Percentiles rank a stretch among this genome's conserved stretches.
Conservation (phyloP, 179 eudicot species). For the Actinidia chinensis region DNA sequence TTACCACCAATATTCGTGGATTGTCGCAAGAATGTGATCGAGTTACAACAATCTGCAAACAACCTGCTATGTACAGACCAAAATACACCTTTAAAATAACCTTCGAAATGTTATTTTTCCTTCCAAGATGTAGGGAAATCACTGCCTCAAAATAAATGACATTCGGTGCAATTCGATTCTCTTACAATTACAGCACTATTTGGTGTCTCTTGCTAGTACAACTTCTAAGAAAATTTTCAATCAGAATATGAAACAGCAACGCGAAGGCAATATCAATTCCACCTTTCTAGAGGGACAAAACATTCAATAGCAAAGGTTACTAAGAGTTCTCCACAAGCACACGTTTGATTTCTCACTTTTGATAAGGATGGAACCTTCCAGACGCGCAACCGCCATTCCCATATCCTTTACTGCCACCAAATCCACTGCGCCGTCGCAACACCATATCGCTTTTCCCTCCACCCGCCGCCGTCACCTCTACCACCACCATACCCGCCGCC, state of each 20-base stretch:
- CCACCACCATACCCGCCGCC: constrained; percentile 30
- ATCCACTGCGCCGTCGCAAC: constrained; percentile 22
- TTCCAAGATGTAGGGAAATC: too few species aligned
- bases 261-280: not conserved
- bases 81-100: too few species aligned
- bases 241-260: constrained; percentile 8
- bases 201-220: not conserved
- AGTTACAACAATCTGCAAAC: too few species aligned
- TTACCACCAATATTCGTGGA: too few species aligned
- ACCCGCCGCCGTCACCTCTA: constrained; percentile 29
- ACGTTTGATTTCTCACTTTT: constrained; percentile 16
- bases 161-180: constrained; percentile 18
- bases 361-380: constrained; percentile 57
- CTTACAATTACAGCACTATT: constrained; percentile 16
- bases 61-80: too few species aligned
- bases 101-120: too few species aligned
- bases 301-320: not conserved
- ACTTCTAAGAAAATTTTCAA: not conserved
- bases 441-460: constrained; percentile 22
- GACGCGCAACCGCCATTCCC: constrained; percentile 33
- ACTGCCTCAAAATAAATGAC: too few species aligned
- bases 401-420: constrained; percentile 28
- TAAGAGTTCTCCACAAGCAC: not conserved
- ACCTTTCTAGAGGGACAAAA: not conserved
- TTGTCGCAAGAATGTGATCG: too few species aligned